Conservation (phyloP, 805 yeast species). For the Maudiozyma bulderi region DNA sequence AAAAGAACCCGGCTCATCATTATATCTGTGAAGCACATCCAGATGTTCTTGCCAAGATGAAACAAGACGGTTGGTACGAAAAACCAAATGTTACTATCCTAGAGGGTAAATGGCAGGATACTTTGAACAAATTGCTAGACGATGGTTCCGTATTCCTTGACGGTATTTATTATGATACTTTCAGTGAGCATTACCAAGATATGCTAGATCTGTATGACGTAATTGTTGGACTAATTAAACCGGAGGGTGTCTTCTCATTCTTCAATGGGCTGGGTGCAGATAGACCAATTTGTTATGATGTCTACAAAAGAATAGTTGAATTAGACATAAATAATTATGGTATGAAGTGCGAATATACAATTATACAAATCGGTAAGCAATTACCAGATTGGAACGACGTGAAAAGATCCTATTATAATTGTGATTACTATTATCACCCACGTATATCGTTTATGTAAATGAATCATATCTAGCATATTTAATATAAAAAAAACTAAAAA, state of each 20-base stretch:
- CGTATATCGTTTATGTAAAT: constrained; percentile 11
- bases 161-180: constrained; percentile 91
- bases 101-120: constrained; percentile 91
- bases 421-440: constrained; percentile 29
- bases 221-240: constrained; percentile 72
- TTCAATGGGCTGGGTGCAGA: constrained; percentile 89
- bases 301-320: constrained; percentile 73
- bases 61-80: constrained; percentile 73
- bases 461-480: background rate
- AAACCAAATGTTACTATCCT: constrained; percentile 61
- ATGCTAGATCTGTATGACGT: constrained; percentile 78
- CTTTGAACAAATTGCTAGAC: constrained; percentile 53
- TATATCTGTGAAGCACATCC: constrained; percentile 95
- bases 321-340: constrained; percentile 77
- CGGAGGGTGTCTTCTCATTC: constrained; percentile 78
- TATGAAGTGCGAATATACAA: constrained; percentile 45
- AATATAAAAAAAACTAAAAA: background rate
- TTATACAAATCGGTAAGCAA: constrained; percentile 14
- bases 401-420: constrained; percentile 28
- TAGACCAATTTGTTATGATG: constrained; percentile 65
- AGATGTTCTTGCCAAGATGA: constrained; percentile 64
- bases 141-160: constrained; percentile 60
- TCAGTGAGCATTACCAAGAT: constrained; percentile 82
- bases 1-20: constrained; percentile 38
- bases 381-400: constrained; percentile 28